These are phyloP conservation scores for Rhizopogon vinicolor DNA, from an alignment of 768 basidiomycete genomes.

Conservation along the genomic window DNA sequence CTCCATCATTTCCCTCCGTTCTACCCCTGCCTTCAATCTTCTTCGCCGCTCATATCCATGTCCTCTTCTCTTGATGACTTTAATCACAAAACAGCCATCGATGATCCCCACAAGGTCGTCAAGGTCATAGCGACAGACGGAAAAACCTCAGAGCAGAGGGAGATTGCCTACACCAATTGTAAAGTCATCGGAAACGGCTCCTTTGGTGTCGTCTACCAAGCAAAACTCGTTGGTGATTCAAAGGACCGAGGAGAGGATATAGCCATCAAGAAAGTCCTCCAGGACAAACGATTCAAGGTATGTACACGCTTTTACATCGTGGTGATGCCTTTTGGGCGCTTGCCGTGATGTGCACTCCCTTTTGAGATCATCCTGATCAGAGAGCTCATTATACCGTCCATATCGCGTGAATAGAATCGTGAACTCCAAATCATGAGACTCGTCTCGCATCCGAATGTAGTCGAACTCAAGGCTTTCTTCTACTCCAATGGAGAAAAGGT, in stretches of 20 bases:
- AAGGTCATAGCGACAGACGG: constrained; percentile 95
- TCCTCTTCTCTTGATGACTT: constrained; percentile 19
- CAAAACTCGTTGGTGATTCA: constrained; percentile 68
- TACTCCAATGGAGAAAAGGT: constrained; percentile 99
- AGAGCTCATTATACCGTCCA: background rate
- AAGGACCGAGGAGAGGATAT: constrained; percentile 73
- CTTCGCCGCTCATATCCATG: constrained; percentile 18
- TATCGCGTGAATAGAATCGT: constrained; percentile 66
- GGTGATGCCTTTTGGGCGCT: background rate
- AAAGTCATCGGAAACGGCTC: constrained; percentile 99
- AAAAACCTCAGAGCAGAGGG: constrained; percentile 83
- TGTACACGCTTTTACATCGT: constrained; percentile 21
- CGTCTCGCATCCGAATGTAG: constrained; percentile 95
- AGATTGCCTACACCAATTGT: constrained; percentile 93
- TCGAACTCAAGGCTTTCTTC: constrained; percentile 97
- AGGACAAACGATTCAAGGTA: constrained; percentile 99
- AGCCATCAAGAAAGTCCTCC: constrained; percentile 99
- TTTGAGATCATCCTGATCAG: constrained; percentile 10
- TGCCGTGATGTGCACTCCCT: background rate
- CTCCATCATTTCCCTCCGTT: constrained; percentile 27
- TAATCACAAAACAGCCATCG: constrained; percentile 54
- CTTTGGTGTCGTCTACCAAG: constrained; percentile 98
- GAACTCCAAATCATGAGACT: constrained; percentile 99
- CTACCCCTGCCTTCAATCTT: constrained; percentile 31
- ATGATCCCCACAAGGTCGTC: constrained; percentile 96